phyloP scores from a whole-genome alignment of 345 rosid genomes.

The Brassica nigra region DNA sequence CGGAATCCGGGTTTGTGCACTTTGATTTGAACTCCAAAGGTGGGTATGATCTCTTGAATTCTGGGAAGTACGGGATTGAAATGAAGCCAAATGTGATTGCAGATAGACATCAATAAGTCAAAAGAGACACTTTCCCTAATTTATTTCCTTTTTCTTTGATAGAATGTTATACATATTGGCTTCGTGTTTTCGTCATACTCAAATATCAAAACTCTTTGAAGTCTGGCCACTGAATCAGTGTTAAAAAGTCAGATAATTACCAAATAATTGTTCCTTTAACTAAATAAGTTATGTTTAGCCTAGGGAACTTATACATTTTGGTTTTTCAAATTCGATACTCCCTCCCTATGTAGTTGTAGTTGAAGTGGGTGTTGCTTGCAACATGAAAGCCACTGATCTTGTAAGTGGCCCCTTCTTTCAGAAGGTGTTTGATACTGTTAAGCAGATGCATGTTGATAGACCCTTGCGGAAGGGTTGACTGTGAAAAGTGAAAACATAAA shows the following conservation, averaged over 20 bases:
- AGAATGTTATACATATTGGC: conserved; percentile 31
- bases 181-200: conserved; percentile 17
- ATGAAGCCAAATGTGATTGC: conserved; percentile 45
- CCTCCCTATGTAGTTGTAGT: no score
- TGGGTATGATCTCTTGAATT: conserved; percentile 48
- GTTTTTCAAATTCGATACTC: no score
- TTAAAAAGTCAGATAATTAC: conserved; percentile 10
- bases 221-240: neutral
- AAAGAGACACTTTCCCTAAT: neutral
- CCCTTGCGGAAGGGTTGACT: no score
- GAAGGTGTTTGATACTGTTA: no score
- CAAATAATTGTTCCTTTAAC: neutral
- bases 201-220: neutral
- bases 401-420: no score
- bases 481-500: no score
- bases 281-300: neutral
- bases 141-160: neutral
- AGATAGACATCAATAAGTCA: conserved; percentile 33
- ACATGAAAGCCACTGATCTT: no score
- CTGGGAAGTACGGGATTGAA: conserved; percentile 47
- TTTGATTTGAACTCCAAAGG: conserved; percentile 64
- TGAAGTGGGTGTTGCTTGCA: no score
- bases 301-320: neutral
- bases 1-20: conserved; percentile 41
- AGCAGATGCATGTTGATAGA: no score